A percentile compares a stretch with the other conserved stretches of the same genome.
These are phyloP conservation scores for Gilbertella persicaria DNA, from an alignment of 371 early-diverging fungal genomes.

Conservation along the genomic window DNA sequence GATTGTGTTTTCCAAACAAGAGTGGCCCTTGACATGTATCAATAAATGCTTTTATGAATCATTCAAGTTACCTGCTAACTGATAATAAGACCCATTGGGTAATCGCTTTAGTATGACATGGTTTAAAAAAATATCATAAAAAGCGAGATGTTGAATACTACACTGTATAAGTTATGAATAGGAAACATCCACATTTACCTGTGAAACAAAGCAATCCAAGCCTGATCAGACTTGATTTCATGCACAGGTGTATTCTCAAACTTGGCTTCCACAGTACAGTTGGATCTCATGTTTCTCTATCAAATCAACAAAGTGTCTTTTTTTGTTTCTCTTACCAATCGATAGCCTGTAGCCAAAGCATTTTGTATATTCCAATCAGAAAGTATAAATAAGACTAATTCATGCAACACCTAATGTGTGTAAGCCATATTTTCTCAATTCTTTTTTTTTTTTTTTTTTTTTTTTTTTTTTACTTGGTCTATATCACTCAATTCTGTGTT, in stretches of 20 bases:
- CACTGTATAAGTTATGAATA: not conserved
- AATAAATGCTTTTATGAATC: no score
- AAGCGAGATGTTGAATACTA: not conserved
- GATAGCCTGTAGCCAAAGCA: not conserved
- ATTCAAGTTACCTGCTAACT: slow-evolving; percentile 17
- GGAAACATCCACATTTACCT: not conserved
- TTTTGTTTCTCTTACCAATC: not conserved
- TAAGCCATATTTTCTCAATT: no score
- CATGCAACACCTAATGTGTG: not conserved
- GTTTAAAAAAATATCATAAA: slow-evolving; percentile 11
- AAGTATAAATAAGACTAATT: not conserved
- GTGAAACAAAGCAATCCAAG: not conserved
- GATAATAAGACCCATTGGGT: slow-evolving; percentile 8
- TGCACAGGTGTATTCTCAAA: not conserved
- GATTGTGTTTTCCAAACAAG: not conserved
- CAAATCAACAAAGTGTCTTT: not conserved
- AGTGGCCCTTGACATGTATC: no score
- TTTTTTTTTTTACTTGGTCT: not conserved
- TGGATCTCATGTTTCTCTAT: not conserved
- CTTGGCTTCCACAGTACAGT: not conserved
- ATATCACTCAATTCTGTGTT: not conserved
- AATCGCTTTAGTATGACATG: slow-evolving; percentile 4
- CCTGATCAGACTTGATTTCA: not conserved
- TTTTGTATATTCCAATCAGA: not conserved
- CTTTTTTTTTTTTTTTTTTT: no score